Evolutionary conservation across 805 yeast species (phyloP).

Genomic region (Candida mattraensis): DNA sequence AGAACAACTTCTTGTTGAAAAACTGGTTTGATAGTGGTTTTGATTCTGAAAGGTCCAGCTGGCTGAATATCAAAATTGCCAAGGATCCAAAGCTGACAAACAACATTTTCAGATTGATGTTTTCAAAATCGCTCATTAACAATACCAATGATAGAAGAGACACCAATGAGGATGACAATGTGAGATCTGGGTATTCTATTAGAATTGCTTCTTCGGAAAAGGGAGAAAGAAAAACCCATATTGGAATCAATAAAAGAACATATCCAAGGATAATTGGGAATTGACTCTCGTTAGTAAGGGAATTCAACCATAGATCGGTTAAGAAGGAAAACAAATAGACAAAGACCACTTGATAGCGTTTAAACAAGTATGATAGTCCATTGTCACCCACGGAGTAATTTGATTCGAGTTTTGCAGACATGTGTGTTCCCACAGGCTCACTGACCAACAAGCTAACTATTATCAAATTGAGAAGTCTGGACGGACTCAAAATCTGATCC

Average conservation of each 20-base stretch:
- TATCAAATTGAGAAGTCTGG: constrained; percentile 27
- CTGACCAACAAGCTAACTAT: constrained; percentile 21
- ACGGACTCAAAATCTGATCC: constrained; percentile 26
- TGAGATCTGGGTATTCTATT: constrained; percentile 12
- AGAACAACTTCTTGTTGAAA: constrained; percentile 25
- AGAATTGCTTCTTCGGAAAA: background rate
- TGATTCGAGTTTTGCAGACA: constrained; percentile 22
- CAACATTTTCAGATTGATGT: constrained; percentile 31
- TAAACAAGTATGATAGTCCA: constrained; percentile 5
- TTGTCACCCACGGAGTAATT: constrained; percentile 17
- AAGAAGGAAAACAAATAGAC: constrained; percentile 16
- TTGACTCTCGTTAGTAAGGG: background rate
- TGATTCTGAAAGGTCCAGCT: constrained; percentile 25
- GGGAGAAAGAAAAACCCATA: constrained; percentile 20
- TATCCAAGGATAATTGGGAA: constrained; percentile 18
- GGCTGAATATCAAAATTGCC: constrained; percentile 29
- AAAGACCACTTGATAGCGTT: constrained; percentile 20
- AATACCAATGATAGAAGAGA: constrained; percentile 10
- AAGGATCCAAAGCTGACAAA: constrained; percentile 32
- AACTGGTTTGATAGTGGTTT: constrained; percentile 16
- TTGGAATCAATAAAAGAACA: constrained; percentile 21
- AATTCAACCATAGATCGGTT: constrained; percentile 13
- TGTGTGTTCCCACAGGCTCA: constrained; percentile 8
- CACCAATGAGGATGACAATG: constrained; percentile 11
- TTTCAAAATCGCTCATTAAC: constrained; percentile 15